phyloP scores from a whole-genome alignment of 495 filamentous ascomycete genomes.

The Penicillium herquei region DNA sequence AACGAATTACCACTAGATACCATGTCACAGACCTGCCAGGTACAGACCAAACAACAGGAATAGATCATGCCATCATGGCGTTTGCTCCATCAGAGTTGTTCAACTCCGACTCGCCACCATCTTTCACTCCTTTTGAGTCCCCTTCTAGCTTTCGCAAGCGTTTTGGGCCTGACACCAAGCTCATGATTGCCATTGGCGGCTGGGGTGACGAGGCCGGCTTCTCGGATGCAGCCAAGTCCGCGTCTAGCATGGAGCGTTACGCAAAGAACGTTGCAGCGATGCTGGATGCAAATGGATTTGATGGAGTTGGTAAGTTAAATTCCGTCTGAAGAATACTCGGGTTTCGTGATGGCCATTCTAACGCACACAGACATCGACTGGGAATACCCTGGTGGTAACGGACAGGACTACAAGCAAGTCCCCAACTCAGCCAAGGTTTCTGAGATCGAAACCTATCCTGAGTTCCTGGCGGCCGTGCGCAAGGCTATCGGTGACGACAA shows the following conservation, averaged over 20 bases:
- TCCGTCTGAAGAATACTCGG: not conserved
- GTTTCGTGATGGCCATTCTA: slow-evolving; percentile 22
- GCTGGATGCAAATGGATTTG: slow-evolving; percentile 60
- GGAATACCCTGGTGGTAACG: slow-evolving; percentile 81
- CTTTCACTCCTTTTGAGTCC: slow-evolving; percentile 59
- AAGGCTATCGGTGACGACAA: slow-evolving; percentile 56
- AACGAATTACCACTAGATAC: slow-evolving; percentile 20
- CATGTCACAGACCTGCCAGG: slow-evolving; percentile 30
- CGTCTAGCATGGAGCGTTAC: slow-evolving; percentile 52
- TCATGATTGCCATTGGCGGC: slow-evolving; percentile 71
- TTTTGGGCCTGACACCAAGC: slow-evolving; percentile 57
- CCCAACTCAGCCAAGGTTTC: slow-evolving; percentile 60
- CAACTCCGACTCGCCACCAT: slow-evolving; percentile 47
- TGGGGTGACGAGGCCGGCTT: slow-evolving; percentile 72
- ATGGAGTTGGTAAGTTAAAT: slow-evolving; percentile 47
- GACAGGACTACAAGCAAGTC: slow-evolving; percentile 67
- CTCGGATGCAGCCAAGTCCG: slow-evolving; percentile 52
- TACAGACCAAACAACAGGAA: slow-evolving; percentile 23
- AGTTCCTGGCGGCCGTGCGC: slow-evolving; percentile 60
- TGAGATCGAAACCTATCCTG: slow-evolving; percentile 65
- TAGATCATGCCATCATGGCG: slow-evolving; percentile 62
- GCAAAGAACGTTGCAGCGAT: slow-evolving; percentile 64
- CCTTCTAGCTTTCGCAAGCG: slow-evolving; percentile 55
- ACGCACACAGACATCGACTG: slow-evolving; percentile 63
- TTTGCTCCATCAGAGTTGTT: slow-evolving; percentile 64